These are phyloP conservation scores for Ogataea hybrid DNA, from an alignment of 1,139 yeast species.

Conservation along the genomic window DNA sequence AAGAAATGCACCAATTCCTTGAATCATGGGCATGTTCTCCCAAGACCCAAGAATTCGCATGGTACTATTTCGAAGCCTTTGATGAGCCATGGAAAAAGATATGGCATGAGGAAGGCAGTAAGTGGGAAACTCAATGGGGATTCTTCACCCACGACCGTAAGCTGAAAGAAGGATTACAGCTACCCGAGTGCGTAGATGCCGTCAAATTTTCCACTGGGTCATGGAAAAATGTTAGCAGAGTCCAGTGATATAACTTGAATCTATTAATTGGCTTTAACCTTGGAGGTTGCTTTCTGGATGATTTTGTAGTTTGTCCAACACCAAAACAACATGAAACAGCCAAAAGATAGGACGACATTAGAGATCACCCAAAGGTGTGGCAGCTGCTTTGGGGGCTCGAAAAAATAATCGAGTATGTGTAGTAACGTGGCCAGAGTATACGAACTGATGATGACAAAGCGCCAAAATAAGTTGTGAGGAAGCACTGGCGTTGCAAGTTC, in stretches of 20 bases:
- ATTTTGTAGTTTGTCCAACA: constrained; percentile 66
- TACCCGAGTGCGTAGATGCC: constrained; percentile 33
- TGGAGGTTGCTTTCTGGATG: constrained; percentile 32
- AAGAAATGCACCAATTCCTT: constrained; percentile 47
- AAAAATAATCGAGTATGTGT: constrained; percentile 52
- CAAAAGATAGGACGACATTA: constrained; percentile 72
- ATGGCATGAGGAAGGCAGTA: constrained; percentile 45
- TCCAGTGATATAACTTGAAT: background rate
- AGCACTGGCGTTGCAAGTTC: constrained; percentile 43
- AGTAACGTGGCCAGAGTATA: constrained; percentile 53
- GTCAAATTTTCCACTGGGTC: background rate
- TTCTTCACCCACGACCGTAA: constrained; percentile 49
- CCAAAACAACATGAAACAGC: constrained; percentile 74
- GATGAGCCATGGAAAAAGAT: constrained; percentile 70
- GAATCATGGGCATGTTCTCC: constrained; percentile 53
- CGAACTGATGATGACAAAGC: constrained; percentile 51
- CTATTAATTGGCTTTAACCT: constrained; percentile 11
- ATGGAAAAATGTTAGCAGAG: constrained; percentile 1
- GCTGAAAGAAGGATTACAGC: constrained; percentile 36
- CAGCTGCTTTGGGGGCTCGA: constrained; percentile 54
- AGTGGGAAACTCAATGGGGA: constrained; percentile 78
- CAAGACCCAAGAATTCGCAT: constrained; percentile 38
- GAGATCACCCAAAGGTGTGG: constrained; percentile 88
- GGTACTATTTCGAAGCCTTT: constrained; percentile 70
- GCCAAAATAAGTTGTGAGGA: constrained; percentile 55